A percentile compares a stretch with the other conserved stretches of the same genome.
Conservation (phyloP, 1,284 basidiomycete genomes). For the Ceratobasidium sp. region DNA sequence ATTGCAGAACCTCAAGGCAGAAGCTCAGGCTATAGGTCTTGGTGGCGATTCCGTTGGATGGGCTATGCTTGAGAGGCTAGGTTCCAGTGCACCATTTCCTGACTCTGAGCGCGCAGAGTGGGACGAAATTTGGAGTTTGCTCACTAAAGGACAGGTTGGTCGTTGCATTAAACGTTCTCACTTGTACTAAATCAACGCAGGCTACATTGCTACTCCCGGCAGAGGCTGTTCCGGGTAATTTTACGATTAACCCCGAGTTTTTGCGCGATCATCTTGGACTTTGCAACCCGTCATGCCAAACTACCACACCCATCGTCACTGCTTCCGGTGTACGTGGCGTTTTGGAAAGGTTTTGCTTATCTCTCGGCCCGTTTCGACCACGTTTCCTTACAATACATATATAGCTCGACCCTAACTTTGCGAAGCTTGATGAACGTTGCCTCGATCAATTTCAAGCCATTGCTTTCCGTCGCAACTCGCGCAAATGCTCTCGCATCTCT, state of each 20-base stretch:
- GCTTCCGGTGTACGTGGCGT: constrained; percentile 80
- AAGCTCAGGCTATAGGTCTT: constrained; percentile 75
- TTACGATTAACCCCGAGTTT: constrained; percentile 71
- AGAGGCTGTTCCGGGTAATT: constrained; percentile 57
- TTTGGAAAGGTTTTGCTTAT: constrained; percentile 59
- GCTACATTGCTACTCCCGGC: constrained; percentile 79
- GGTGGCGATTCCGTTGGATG: constrained; percentile 76
- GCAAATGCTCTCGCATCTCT: constrained; percentile 59
- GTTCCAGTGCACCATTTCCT: constrained; percentile 56
- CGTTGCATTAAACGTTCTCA: constrained; percentile 11
- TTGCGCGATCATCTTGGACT: constrained; percentile 79
- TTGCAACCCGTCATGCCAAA: constrained; percentile 59
- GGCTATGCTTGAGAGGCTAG: constrained; percentile 81
- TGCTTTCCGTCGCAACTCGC: constrained; percentile 63
- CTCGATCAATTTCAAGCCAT: constrained; percentile 65
- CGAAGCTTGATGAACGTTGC: constrained; percentile 69
- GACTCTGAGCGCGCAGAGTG: constrained; percentile 69
- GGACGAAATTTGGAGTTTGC: constrained; percentile 72
- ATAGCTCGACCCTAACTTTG: constrained; percentile 65
- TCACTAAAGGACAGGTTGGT: constrained; percentile 72
- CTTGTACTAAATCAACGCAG: constrained; percentile 48
- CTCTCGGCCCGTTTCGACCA: constrained; percentile 9
- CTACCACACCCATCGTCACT: constrained; percentile 66
- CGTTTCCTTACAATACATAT: constrained; percentile 3
- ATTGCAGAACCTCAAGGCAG: constrained; percentile 79